These are phyloP conservation scores for Aureobasidium mangrovei DNA, from an alignment of 2,329 filamentous ascomycete genomes.

Conservation along the genomic window DNA sequence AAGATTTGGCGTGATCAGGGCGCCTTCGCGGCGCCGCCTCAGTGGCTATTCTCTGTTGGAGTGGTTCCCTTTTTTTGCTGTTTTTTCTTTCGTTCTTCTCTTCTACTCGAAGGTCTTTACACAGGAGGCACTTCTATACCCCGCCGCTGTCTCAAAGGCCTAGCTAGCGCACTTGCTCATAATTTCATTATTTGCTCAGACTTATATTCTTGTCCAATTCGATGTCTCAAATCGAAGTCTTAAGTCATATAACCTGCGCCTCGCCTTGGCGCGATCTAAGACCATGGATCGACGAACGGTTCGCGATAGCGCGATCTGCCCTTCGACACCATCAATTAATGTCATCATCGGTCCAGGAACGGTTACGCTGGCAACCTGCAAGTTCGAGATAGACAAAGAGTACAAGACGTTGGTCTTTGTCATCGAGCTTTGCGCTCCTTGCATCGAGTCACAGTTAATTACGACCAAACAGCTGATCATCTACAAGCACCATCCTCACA, in stretches of 20 bases:
- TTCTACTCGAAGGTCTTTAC: not conserved
- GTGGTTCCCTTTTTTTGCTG: not conserved
- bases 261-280: not conserved
- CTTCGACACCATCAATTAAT: not conserved
- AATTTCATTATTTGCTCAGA: not conserved
- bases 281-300: not conserved
- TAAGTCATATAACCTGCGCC: too few relatives aligned
- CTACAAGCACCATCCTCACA: too few relatives aligned
- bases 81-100: not conserved
- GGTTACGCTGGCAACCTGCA: not conserved
- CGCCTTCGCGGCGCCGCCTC: not conserved
- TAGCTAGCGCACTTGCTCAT: not conserved
- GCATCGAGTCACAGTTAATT: not conserved
- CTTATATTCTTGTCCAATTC: too few relatives aligned
- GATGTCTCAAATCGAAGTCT: too few relatives aligned
- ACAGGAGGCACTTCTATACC: conserved; percentile 4
- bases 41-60: not conserved
- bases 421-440: not conserved
- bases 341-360: conserved; percentile 7
- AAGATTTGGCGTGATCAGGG: not conserved
- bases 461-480: not conserved
- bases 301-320: not conserved
- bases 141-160: not conserved
- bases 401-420: not conserved
- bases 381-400: not conserved